Evolutionary conservation across 345 rosid species (phyloP).

Genomic region (Camelina laxa): DNA sequence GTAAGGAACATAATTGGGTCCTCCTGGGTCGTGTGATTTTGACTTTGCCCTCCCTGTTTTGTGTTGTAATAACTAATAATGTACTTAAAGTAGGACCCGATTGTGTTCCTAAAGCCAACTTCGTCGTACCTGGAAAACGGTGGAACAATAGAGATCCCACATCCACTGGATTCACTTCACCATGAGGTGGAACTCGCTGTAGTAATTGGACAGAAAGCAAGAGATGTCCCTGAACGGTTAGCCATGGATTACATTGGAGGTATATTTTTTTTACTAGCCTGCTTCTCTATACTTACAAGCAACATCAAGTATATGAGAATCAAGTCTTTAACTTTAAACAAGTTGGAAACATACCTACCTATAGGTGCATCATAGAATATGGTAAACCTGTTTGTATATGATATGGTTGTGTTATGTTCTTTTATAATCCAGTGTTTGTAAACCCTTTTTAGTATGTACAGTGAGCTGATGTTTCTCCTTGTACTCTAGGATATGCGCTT

Average conservation of each 20-base stretch:
- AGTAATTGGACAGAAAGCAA: slow-evolving; percentile 75
- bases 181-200: slow-evolving; percentile 98
- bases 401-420: neutral
- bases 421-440: neutral
- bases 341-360: neutral
- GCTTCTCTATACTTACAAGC: neutral
- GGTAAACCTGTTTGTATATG: neutral
- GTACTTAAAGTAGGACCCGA: slow-evolving; percentile 63
- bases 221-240: slow-evolving; percentile 71
- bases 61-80: slow-evolving; percentile 8
- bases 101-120: slow-evolving; percentile 89
- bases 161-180: slow-evolving; percentile 68
- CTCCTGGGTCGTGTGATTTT: neutral
- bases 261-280: slow-evolving; percentile 17
- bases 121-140: slow-evolving; percentile 87
- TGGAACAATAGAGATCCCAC: slow-evolving; percentile 93
- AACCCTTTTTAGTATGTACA: neutral
- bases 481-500: slow-evolving; percentile 68
- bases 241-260: slow-evolving; percentile 96
- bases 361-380: neutral
- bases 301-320: neutral
- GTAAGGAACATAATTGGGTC: neutral
- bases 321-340: slow-evolving; percentile 1
- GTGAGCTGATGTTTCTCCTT: neutral
- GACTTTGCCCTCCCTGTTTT: neutral